These are phyloP conservation scores for Ogataea philodendri DNA, from an alignment of 805 yeast genomes.

Conservation along the genomic window DNA sequence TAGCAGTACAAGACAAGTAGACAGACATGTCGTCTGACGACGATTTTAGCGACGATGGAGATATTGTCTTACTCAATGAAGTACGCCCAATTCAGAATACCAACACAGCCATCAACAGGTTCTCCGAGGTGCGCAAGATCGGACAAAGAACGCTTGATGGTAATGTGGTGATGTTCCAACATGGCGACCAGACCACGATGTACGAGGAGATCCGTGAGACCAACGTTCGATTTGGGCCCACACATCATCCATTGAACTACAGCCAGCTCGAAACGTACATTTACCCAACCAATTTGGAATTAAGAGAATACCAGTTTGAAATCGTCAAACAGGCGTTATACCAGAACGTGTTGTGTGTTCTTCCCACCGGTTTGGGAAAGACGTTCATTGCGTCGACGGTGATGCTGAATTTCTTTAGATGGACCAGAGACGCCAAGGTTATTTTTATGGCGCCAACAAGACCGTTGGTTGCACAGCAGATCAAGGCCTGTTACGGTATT, in stretches of 20 bases:
- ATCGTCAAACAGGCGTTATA: slow-evolving; percentile 72
- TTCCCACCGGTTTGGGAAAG: slow-evolving; percentile 97
- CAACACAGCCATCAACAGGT: slow-evolving; percentile 21
- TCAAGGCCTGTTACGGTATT: slow-evolving; percentile 84
- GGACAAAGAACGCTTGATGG: slow-evolving; percentile 31
- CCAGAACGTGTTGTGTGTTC: slow-evolving; percentile 77
- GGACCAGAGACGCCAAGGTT: slow-evolving; percentile 79
- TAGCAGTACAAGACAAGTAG: too few relatives aligned
- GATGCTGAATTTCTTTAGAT: slow-evolving; percentile 82
- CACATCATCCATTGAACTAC: slow-evolving; percentile 50
- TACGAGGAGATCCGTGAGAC: slow-evolving; percentile 29
- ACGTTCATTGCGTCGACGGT: slow-evolving; percentile 94
- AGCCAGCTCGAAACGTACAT: slow-evolving; percentile 48
- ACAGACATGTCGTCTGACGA: slow-evolving; percentile 22
- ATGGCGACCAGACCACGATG: slow-evolving; percentile 18
- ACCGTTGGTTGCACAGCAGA: slow-evolving; percentile 95
- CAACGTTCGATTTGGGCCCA: slow-evolving; percentile 33
- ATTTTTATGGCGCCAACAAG: slow-evolving; percentile 96
- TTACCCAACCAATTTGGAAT: slow-evolving; percentile 82
- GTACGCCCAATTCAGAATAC: slow-evolving; percentile 1
- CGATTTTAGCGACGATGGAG: slow-evolving; percentile 29
- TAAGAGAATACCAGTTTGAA: slow-evolving; percentile 84
- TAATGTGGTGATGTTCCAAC: slow-evolving; percentile 16
- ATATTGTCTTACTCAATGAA: slow-evolving; percentile 18
- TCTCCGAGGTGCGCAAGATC: slow-evolving; percentile 14